phyloP scores from a whole-genome alignment of 2,329 filamentous ascomycete genomes.

The Pseudogymnoascus pannorum region DNA sequence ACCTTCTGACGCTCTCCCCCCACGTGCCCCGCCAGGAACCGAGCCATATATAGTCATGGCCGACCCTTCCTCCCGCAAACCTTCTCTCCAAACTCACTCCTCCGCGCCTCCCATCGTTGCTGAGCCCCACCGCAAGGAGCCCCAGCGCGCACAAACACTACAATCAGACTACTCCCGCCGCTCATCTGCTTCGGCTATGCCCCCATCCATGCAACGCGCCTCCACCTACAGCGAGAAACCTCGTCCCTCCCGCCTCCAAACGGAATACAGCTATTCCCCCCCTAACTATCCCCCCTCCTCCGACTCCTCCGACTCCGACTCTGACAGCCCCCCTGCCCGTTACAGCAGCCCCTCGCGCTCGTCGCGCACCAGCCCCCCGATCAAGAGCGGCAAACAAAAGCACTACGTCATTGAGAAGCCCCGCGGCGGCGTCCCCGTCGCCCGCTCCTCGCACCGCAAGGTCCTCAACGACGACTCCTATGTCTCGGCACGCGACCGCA shows the following conservation, averaged over 20 bases:
- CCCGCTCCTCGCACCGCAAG: conserved; percentile 16
- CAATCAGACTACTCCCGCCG: conserved; percentile 20
- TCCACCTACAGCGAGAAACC: conserved; percentile 19
- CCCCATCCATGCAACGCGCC: conserved; percentile 24
- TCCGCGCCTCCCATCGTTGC: conserved; percentile 23
- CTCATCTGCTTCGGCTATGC: background rate
- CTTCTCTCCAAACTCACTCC: conserved; percentile 22
- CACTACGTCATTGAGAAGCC: conserved; percentile 23
- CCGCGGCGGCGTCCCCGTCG: conserved; percentile 18
- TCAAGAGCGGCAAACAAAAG: background rate
- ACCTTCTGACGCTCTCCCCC: conserved; percentile 21
- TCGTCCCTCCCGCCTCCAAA: background rate
- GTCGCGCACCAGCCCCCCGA: conserved; percentile 14
- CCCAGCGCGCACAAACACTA: conserved; percentile 25
- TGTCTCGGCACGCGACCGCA: conserved; percentile 18
- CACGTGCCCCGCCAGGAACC: background rate
- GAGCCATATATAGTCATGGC: conserved; percentile 23
- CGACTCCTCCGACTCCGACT: conserved; percentile 15
- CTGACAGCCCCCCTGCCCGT: conserved; percentile 18
- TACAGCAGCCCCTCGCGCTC: conserved; percentile 13
- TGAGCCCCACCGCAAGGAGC: conserved; percentile 18
- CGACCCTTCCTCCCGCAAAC: conserved; percentile 23
- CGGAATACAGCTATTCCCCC: conserved; percentile 18
- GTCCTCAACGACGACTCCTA: conserved; percentile 17
- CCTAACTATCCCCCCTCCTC: conserved; percentile 17